Percentiles rank a stretch among this genome's conserved stretches.
These are phyloP conservation scores for Anisogramma anomala DNA, from an alignment of 2,329 filamentous ascomycete genomes.

Conservation along the genomic window DNA sequence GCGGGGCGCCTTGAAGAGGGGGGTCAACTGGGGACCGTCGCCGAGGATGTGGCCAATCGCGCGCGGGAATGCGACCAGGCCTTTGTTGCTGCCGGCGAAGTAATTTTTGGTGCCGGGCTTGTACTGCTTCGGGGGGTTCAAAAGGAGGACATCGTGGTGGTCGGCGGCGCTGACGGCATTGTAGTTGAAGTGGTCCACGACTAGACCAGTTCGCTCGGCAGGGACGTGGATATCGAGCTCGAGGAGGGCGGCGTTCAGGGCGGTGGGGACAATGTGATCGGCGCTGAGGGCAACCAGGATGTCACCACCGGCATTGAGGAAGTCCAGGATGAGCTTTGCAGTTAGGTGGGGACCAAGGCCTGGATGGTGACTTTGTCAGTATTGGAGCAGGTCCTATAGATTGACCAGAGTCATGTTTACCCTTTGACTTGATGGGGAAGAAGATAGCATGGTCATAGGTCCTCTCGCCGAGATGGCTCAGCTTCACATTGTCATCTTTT, in stretches of 20 bases:
- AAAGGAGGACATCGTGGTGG: slow-evolving; percentile 76
- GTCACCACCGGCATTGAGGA: slow-evolving; percentile 85
- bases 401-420: slow-evolving; percentile 37
- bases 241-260: slow-evolving; percentile 65
- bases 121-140: slow-evolving; percentile 54
- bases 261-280: slow-evolving; percentile 54
- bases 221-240: slow-evolving; percentile 88
- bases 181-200: slow-evolving; percentile 95
- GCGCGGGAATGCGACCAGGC: slow-evolving; percentile 67
- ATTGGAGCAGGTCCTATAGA: too few relatives aligned
- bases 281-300: slow-evolving; percentile 76
- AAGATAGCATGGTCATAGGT: slow-evolving; percentile 85
- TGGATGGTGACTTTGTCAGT: slow-evolving; percentile 23
- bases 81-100: slow-evolving; percentile 50
- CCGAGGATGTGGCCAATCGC: slow-evolving; percentile 75
- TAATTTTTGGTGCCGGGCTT: slow-evolving; percentile 63
- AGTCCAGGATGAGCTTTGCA: slow-evolving; percentile 76
- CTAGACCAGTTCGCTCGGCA: slow-evolving; percentile 67
- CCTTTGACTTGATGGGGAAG: slow-evolving; percentile 83
- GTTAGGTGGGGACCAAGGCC: slow-evolving; percentile 81
- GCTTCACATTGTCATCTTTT: slow-evolving; percentile 61
- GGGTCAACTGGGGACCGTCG: slow-evolving; percentile 62
- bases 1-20: slow-evolving; percentile 68
- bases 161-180: slow-evolving; percentile 66
- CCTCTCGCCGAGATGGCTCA: slow-evolving; percentile 80